These are phyloP conservation scores for Boechera retrofracta DNA, from an alignment of 345 rosid genomes.

Conservation along the genomic window DNA sequence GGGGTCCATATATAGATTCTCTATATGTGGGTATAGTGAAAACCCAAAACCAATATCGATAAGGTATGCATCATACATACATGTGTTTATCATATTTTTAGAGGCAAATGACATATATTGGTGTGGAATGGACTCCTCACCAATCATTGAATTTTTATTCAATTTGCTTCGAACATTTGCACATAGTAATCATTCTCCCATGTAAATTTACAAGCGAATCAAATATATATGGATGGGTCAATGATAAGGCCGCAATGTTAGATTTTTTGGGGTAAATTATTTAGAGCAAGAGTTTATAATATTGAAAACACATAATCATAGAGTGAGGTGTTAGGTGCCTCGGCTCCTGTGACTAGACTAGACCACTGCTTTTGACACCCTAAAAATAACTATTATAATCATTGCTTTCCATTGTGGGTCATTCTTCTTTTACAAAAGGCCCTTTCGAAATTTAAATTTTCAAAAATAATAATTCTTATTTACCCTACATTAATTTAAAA, in stretches of 20 bases:
- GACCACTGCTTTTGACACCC: slow-evolving; percentile 43
- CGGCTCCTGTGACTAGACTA: slow-evolving; percentile 44
- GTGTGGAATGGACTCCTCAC: slow-evolving; percentile 9
- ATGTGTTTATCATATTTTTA: slow-evolving; percentile 14
- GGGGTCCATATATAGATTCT: slow-evolving; percentile 42
- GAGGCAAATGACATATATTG: slow-evolving; percentile 22
- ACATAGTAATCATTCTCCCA: slow-evolving; percentile 38
- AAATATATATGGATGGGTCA: slow-evolving; percentile 40
- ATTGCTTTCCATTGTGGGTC: slow-evolving; percentile 43
- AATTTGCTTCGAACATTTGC: slow-evolving; percentile 20
- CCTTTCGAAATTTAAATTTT: slow-evolving; percentile 39
- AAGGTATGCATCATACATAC: slow-evolving; percentile 26
- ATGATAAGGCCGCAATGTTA: slow-evolving; percentile 45
- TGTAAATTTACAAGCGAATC: slow-evolving; percentile 34
- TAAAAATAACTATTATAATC: slow-evolving; percentile 31
- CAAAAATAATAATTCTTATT: slow-evolving; percentile 23
- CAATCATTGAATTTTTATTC: slow-evolving; percentile 26
- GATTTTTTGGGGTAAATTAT: slow-evolving; percentile 32
- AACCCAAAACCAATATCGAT: slow-evolving; percentile 26
- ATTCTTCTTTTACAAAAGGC: slow-evolving; percentile 41
- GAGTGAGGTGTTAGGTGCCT: slow-evolving; percentile 44
- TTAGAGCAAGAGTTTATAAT: slow-evolving; percentile 13
- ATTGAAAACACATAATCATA: slow-evolving; percentile 28
- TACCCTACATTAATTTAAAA: slow-evolving; percentile 28
- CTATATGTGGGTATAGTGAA: slow-evolving; percentile 33